Evolutionary conservation across 164 flowering plant species (phyloP).

Genomic region (Chloranthus sessilifolius): DNA sequence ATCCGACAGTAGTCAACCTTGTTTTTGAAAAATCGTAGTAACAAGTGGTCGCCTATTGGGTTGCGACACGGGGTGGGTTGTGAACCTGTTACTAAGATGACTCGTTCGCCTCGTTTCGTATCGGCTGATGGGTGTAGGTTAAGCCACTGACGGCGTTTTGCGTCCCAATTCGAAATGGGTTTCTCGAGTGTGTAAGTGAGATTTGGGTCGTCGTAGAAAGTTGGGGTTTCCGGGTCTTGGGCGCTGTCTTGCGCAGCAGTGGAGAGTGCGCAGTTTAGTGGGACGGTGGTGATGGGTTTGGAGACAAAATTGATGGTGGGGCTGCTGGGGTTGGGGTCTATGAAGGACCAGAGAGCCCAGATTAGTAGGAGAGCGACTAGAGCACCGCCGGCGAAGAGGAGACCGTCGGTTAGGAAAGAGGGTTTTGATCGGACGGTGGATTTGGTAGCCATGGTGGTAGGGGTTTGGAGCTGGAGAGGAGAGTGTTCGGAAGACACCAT

Average conservation of each 20-base stretch:
- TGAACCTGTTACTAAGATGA: slow-evolving; percentile 27
- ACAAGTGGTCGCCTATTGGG: slow-evolving; percentile 43
- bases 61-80: slow-evolving; percentile 34
- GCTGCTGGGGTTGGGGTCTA: slow-evolving; percentile 18
- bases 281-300: neutral
- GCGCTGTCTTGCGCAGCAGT: slow-evolving; percentile 2
- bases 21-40: slow-evolving; percentile 47
- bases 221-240: neutral
- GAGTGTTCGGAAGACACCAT: no score
- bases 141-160: slow-evolving; percentile 32
- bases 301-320: neutral
- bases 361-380: slow-evolving; percentile 43
- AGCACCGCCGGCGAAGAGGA: slow-evolving; percentile 44
- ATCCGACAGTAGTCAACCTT: slow-evolving; percentile 47
- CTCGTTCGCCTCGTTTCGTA: slow-evolving; percentile 14
- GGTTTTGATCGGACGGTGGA: slow-evolving; percentile 19
- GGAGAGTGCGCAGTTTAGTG: neutral
- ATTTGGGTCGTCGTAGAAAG: slow-evolving; percentile 43
- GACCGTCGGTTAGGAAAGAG: slow-evolving; percentile 26
- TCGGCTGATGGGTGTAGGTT: slow-evolving; percentile 26
- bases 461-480: no score
- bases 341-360: slow-evolving; percentile 43
- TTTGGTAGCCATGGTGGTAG: slow-evolving; percentile 42
- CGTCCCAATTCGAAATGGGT: slow-evolving; percentile 32
- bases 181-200: slow-evolving; percentile 28